A percentile compares a stretch with the other conserved stretches of the same genome.
Conservation (phyloP, 1,284 basidiomycete genomes). For the Mycena citricolor region DNA sequence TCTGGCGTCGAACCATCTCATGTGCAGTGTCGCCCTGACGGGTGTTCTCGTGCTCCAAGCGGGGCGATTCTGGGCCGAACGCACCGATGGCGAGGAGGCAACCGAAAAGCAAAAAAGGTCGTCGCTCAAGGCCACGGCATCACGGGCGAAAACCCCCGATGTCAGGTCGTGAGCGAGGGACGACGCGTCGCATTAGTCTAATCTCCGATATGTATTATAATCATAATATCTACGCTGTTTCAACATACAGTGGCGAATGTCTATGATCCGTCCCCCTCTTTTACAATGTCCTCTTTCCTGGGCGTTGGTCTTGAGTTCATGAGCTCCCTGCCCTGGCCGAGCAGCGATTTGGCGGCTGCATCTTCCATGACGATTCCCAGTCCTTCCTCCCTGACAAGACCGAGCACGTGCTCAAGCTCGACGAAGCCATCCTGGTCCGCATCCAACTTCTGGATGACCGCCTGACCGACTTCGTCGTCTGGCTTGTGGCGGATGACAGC, state of each 20-base stretch:
- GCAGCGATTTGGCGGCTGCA: conserved; percentile 68
- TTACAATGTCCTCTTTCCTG: conserved; percentile 85
- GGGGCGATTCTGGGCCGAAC: conserved; percentile 78
- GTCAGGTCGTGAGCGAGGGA: conserved; percentile 22
- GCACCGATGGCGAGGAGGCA: conserved; percentile 51
- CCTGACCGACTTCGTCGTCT: conserved; percentile 86
- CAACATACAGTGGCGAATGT: conserved; percentile 9
- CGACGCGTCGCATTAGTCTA: conserved; percentile 21
- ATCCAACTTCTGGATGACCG: conserved; percentile 91
- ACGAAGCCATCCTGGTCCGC: conserved; percentile 96
- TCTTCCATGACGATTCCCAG: conserved; percentile 76
- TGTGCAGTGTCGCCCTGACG: conserved; percentile 80
- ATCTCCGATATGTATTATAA: conserved; percentile 16
- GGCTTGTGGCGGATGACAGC: conserved; percentile 94
- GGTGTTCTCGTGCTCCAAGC: conserved; percentile 72
- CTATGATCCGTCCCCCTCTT: conserved; percentile 52
- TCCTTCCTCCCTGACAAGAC: conserved; percentile 77
- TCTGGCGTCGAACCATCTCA: conserved; percentile 76
- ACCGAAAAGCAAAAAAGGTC: conserved; percentile 23
- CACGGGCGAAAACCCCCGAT: conserved; percentile 38
- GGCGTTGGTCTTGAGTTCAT: conserved; percentile 76
- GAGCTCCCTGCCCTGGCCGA: conserved; percentile 74
- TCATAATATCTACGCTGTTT: conserved; percentile 7
- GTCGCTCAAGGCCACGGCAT: conserved; percentile 23
- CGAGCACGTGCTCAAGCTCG: conserved; percentile 81